These are phyloP conservation scores for Aquilaria yunnanensis DNA, from an alignment of 345 rosid genomes.

Conservation along the genomic window DNA sequence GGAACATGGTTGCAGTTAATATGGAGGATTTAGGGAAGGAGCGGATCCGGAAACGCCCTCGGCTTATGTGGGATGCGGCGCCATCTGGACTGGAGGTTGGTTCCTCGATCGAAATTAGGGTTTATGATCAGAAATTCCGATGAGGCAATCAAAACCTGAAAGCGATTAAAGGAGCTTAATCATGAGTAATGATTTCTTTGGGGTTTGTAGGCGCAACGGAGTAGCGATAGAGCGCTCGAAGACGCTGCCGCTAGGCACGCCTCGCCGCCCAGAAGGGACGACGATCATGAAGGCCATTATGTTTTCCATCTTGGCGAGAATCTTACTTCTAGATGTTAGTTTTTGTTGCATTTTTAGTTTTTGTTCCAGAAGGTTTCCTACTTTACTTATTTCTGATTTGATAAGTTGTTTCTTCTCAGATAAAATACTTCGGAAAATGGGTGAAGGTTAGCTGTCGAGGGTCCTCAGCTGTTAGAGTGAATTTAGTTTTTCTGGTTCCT, in stretches of 20 bases:
- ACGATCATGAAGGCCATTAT: constrained; percentile 73
- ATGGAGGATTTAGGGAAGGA: constrained; percentile 39
- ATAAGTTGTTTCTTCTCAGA: background rate
- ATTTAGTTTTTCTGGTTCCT: constrained; percentile 48
- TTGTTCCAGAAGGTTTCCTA: background rate
- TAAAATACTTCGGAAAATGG: constrained; percentile 52
- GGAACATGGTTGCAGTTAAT: constrained; percentile 17
- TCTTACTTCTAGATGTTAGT: constrained; percentile 73
- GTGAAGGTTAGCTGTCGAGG: constrained; percentile 81
- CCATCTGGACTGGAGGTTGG: constrained; percentile 54
- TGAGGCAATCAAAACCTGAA: no score
- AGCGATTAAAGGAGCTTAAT: background rate
- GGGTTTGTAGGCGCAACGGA: constrained; percentile 42
- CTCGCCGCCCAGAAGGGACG: constrained; percentile 58
- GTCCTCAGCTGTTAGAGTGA: constrained; percentile 46
- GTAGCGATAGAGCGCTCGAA: constrained; percentile 22
- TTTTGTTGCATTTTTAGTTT: background rate
- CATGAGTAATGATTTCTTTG: background rate
- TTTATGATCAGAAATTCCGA: constrained; percentile 10
- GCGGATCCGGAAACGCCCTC: constrained; percentile 55
- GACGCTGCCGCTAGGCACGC: constrained; percentile 23
- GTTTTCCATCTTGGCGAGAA: constrained; percentile 59
- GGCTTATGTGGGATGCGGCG: constrained; percentile 61
- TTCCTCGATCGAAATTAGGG: constrained; percentile 14
- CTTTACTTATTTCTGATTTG: constrained; percentile 5